phyloP scores from a whole-genome alignment of 768 basidiomycete genomes.

The Leccinum subtestaceum region DNA sequence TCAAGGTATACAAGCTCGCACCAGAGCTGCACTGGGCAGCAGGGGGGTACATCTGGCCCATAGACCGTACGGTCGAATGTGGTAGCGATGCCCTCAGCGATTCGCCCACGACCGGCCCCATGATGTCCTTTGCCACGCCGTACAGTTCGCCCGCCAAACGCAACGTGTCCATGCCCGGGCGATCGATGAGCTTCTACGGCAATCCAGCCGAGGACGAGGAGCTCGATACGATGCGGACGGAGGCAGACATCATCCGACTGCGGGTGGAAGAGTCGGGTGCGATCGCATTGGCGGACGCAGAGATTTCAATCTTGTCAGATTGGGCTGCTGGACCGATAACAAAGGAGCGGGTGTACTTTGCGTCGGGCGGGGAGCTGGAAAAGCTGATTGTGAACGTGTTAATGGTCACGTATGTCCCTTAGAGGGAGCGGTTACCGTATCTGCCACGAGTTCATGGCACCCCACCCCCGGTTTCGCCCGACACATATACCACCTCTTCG shows the following conservation, averaged over 20 bases:
- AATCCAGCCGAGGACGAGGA: constrained; percentile 39
- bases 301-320: constrained; percentile 60
- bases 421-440: constrained; percentile 18
- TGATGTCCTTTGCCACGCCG: constrained; percentile 25
- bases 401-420: constrained; percentile 67
- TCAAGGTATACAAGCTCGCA: constrained; percentile 71
- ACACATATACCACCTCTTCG: background rate
- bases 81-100: constrained; percentile 41
- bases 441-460: background rate
- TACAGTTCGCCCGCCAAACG: constrained; percentile 23
- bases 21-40: constrained; percentile 81
- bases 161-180: constrained; percentile 34
- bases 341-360: constrained; percentile 68
- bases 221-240: constrained; percentile 25
- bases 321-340: constrained; percentile 46
- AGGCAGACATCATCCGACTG: constrained; percentile 41
- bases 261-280: constrained; percentile 70
- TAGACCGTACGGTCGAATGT: constrained; percentile 66
- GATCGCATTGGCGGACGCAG: constrained; percentile 57
- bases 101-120: constrained; percentile 16
- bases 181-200: constrained; percentile 44
- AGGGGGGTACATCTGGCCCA: constrained; percentile 80
- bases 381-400: constrained; percentile 76
- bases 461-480: constrained; percentile 5
- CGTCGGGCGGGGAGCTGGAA: constrained; percentile 62